Evolutionary conservation across 2,329 filamentous ascomycete species (phyloP).

Genomic region (Xylariomycetidae sp.): DNA sequence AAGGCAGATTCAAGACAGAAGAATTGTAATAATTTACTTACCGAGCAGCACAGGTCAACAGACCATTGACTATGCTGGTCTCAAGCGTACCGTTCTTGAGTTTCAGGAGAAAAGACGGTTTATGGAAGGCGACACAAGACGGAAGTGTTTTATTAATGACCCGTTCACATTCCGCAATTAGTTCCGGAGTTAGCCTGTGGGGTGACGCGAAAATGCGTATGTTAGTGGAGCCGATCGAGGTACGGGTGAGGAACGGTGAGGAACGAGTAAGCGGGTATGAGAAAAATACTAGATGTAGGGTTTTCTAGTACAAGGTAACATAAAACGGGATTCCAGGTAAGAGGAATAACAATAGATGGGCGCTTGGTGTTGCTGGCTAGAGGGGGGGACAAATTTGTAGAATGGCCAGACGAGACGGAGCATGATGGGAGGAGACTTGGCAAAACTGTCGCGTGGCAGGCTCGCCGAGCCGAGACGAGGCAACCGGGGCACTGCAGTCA

Average conservation of each 20-base stretch:
- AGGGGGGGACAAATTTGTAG: background rate
- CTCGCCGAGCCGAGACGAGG: conserved; percentile 23
- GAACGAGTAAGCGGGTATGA: conserved; percentile 12
- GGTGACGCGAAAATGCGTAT: conserved; percentile 17
- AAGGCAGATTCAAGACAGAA: too few relatives aligned
- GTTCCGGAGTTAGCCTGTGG: conserved; percentile 49
- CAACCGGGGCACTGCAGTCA: conserved; percentile 13
- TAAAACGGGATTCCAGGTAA: too few relatives aligned
- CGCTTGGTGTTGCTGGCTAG: too few relatives aligned
- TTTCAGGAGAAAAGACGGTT: conserved; percentile 57
- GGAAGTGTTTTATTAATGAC: conserved; percentile 58
- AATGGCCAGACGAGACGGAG: background rate
- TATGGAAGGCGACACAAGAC: conserved; percentile 59
- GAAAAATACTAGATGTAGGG: too few relatives aligned
- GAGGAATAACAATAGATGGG: too few relatives aligned
- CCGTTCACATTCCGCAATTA: conserved; percentile 55
- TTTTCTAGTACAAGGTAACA: too few relatives aligned
- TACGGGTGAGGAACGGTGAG: conserved; percentile 14
- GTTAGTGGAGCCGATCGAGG: conserved; percentile 21
- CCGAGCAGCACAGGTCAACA: conserved; percentile 54
- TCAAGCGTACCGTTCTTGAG: conserved; percentile 54
- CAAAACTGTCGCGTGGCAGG: too few relatives aligned
- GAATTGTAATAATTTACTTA: too few relatives aligned
- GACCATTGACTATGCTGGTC: conserved; percentile 52
- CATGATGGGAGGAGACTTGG: too few relatives aligned